Conservation (phyloP, 1,284 basidiomycete species). For the Ceratobasidium theobromae region DNA sequence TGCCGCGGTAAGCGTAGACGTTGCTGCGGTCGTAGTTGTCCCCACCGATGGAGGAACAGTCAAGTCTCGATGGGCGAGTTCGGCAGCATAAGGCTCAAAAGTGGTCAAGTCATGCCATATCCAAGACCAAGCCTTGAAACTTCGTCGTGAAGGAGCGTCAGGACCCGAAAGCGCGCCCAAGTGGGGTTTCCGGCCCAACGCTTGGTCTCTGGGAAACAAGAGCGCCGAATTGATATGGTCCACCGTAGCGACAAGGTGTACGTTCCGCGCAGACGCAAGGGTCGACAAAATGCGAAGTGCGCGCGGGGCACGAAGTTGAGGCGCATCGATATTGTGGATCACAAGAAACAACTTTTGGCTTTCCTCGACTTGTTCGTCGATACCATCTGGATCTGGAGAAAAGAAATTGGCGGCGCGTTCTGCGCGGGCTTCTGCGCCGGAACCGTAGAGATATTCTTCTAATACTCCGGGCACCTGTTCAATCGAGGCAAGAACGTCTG, state of each 20-base stretch:
- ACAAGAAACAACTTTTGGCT: constrained; percentile 65
- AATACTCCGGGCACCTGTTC: constrained; percentile 57
- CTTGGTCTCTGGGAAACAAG: constrained; percentile 69
- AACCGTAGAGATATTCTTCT: constrained; percentile 43
- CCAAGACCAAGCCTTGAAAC: constrained; percentile 62
- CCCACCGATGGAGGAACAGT: constrained; percentile 49
- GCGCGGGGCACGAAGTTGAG: constrained; percentile 63
- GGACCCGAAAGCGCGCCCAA: constrained; percentile 28
- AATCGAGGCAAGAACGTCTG: constrained; percentile 69
- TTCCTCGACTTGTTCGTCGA: too few relatives aligned
- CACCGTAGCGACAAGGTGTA: constrained; percentile 79
- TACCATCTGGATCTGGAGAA: too few relatives aligned
- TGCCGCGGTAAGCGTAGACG: constrained; percentile 41
- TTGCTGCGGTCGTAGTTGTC: constrained; percentile 53
- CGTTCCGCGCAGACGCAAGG: constrained; percentile 67
- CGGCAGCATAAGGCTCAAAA: constrained; percentile 75
- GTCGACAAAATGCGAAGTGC: constrained; percentile 64
- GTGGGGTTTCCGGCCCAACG: constrained; percentile 54
- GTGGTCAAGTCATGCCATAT: constrained; percentile 89
- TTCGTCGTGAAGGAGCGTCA: constrained; percentile 45
- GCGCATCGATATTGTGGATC: constrained; percentile 85
- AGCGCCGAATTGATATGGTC: constrained; percentile 83
- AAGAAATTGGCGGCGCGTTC: constrained; percentile 64
- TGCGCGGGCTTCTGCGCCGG: constrained; percentile 56
- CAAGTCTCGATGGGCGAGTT: constrained; percentile 67